Conservation (phyloP, 805 yeast genomes). For the Kuraishia hungarica region DNA sequence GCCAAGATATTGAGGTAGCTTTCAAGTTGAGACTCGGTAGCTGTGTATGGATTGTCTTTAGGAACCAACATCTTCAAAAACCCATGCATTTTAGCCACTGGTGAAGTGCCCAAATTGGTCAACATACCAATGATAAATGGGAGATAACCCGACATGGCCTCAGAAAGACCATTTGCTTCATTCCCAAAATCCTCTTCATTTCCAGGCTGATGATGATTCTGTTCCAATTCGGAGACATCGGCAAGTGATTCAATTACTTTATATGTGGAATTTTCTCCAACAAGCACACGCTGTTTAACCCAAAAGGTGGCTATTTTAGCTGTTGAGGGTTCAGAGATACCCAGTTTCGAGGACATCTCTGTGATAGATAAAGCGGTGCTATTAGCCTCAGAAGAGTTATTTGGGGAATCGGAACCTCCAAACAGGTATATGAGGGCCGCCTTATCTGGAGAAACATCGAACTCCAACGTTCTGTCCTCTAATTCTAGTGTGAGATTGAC, state of each 20-base stretch:
- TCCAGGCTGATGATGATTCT: neutral
- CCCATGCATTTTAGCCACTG: constrained; percentile 39
- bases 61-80: constrained; percentile 51
- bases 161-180: constrained; percentile 17
- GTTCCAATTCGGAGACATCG: constrained; percentile 5
- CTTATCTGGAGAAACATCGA: constrained; percentile 58
- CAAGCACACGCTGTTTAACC: constrained; percentile 50
- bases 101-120: constrained; percentile 43
- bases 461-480: constrained; percentile 26
- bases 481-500: constrained; percentile 54
- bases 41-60: constrained; percentile 30
- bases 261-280: constrained; percentile 27
- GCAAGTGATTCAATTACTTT: constrained; percentile 29
- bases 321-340: constrained; percentile 34
- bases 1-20: constrained; percentile 32
- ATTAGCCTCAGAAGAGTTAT: constrained; percentile 5
- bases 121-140: constrained; percentile 49
- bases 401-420: constrained; percentile 13
- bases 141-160: constrained; percentile 21
- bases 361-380: constrained; percentile 14
- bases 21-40: constrained; percentile 32
- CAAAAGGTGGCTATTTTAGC: constrained; percentile 44
- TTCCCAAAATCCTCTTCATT: constrained; percentile 9
- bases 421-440: constrained; percentile 44
- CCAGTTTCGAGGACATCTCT: constrained; percentile 27